Evolutionary conservation across 805 yeast species (phyloP).

Genomic region (Starmerella etchellsii): DNA sequence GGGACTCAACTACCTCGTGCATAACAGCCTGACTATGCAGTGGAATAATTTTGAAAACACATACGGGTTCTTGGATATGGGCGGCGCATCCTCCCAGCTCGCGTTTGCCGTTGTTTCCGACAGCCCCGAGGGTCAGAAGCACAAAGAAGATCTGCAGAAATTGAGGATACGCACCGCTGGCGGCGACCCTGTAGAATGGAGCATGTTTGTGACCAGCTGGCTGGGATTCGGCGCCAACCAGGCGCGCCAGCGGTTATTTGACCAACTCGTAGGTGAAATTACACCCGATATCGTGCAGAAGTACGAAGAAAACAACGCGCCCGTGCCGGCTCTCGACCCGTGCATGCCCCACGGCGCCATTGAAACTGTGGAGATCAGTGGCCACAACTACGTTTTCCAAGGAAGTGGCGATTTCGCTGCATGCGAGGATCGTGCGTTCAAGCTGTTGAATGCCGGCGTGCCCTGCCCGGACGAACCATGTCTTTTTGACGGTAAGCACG

Average conservation of each 20-base stretch:
- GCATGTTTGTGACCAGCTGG: slow-evolving; percentile 91
- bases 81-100: slow-evolving; percentile 94
- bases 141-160: slow-evolving; percentile 54
- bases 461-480: slow-evolving; percentile 87
- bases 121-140: slow-evolving; percentile 26
- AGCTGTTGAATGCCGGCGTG: slow-evolving; percentile 56
- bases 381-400: slow-evolving; percentile 28
- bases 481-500: slow-evolving; percentile 88
- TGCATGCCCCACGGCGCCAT: slow-evolving; percentile 57
- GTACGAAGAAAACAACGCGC: slow-evolving; percentile 6
- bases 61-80: slow-evolving; percentile 97
- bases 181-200: slow-evolving; percentile 66
- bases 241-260: slow-evolving; percentile 62
- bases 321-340: slow-evolving; percentile 45
- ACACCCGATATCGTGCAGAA: slow-evolving; percentile 3
- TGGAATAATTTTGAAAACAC: slow-evolving; percentile 28
- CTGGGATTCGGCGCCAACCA: slow-evolving; percentile 95
- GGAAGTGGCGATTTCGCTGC: slow-evolving; percentile 73
- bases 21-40: slow-evolving; percentile 32
- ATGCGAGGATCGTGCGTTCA: slow-evolving; percentile 51
- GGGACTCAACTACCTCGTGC: slow-evolving; percentile 68
- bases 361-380: slow-evolving; percentile 13
- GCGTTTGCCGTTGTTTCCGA: slow-evolving; percentile 66
- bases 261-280: slow-evolving; percentile 27
- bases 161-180: slow-evolving; percentile 53